These are phyloP conservation scores for Amanita molliuscula DNA, from an alignment of 768 basidiomycete species.

Conservation along the genomic window DNA sequence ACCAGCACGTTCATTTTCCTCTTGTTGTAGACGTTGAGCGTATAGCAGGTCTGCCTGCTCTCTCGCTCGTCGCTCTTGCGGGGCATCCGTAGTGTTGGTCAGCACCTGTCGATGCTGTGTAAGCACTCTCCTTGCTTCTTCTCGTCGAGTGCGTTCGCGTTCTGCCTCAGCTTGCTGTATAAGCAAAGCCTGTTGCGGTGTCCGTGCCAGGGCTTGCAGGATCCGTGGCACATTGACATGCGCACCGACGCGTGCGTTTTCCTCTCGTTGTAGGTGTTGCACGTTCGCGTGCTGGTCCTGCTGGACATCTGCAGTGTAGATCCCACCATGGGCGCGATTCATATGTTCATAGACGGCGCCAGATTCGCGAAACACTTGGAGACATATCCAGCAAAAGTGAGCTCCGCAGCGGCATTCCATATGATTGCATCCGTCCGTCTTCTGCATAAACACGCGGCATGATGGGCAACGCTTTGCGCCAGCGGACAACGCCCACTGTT, in stretches of 20 bases:
- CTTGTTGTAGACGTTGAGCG: neutral
- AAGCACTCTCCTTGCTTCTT: too few relatives aligned
- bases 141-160: too few relatives aligned
- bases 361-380: slow-evolving; percentile 24
- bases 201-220: too few relatives aligned
- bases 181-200: too few relatives aligned
- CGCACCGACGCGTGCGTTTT: neutral
- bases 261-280: neutral
- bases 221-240: too few relatives aligned
- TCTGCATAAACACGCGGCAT: slow-evolving; percentile 36
- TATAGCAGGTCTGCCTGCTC: neutral
- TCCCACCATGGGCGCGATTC: slow-evolving; percentile 7
- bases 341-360: slow-evolving; percentile 25
- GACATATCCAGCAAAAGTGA: slow-evolving; percentile 49
- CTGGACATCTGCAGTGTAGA: neutral
- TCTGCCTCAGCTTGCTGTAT: too few relatives aligned
- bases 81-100: neutral
- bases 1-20: neutral
- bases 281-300: too few relatives aligned
- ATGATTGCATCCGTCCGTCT: slow-evolving; percentile 46
- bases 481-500: slow-evolving; percentile 25
- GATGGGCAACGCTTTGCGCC: slow-evolving; percentile 38
- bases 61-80: neutral
- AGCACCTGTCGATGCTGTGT: too few relatives aligned
- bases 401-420: slow-evolving; percentile 39